Evolutionary conservation across 2,329 filamentous ascomycete genomes (phyloP).

Genomic region (Ascochyta koolunga): DNA sequence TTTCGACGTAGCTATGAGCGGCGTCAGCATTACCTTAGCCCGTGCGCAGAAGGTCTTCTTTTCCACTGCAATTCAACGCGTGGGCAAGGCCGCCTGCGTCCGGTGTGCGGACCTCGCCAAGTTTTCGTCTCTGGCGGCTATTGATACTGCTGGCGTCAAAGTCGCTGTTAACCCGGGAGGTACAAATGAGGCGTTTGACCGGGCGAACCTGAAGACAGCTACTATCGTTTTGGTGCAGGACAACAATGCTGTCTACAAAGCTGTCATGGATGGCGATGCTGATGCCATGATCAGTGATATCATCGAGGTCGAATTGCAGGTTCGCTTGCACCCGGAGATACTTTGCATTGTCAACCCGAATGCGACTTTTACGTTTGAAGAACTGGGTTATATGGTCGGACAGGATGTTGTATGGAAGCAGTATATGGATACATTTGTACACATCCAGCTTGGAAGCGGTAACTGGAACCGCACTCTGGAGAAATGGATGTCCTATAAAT

Average conservation of each 20-base stretch:
- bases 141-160: slow-evolving; percentile 17
- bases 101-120: slow-evolving; percentile 11
- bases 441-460: slow-evolving; percentile 16
- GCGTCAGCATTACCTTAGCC: slow-evolving; percentile 19
- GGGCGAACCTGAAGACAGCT: slow-evolving; percentile 15
- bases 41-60: slow-evolving; percentile 17
- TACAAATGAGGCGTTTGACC: slow-evolving; percentile 23
- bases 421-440: slow-evolving; percentile 20
- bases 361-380: slow-evolving; percentile 20
- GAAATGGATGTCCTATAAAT: slow-evolving; percentile 24
- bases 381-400: slow-evolving; percentile 18
- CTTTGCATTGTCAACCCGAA: slow-evolving; percentile 17
- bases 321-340: slow-evolving; percentile 12
- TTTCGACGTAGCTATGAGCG: slow-evolving; percentile 22
- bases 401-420: slow-evolving; percentile 20
- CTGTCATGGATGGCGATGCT: slow-evolving; percentile 19
- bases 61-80: slow-evolving; percentile 13
- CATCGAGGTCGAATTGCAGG: slow-evolving; percentile 21
- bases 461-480: slow-evolving; percentile 20
- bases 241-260: slow-evolving; percentile 20
- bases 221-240: slow-evolving; percentile 17
- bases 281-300: slow-evolving; percentile 23
- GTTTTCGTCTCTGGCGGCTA: slow-evolving; percentile 15
- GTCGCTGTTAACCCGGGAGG: slow-evolving; percentile 20
- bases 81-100: slow-evolving; percentile 20